Evolutionary conservation across 192 early-diverging fungal species (phyloP).

Genomic region (Nowakowskiella sp.): DNA sequence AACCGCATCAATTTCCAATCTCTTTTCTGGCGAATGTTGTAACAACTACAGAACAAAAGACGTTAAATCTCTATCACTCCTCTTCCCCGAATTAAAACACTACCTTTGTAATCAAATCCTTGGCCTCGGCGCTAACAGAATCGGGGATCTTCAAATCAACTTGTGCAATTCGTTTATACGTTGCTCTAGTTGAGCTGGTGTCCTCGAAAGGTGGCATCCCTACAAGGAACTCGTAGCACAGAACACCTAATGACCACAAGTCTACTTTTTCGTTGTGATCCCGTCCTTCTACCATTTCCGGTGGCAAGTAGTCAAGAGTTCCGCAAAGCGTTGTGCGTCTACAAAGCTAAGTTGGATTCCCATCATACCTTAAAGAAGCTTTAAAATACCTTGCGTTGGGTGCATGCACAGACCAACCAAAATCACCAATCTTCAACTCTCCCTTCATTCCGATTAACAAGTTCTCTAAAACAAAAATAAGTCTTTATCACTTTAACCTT

Average conservation of each 20-base stretch:
- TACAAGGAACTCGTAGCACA: slow-evolving; percentile 89
- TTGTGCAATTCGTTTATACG: slow-evolving; percentile 73
- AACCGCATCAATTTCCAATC: slow-evolving; percentile 68
- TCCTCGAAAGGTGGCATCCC: slow-evolving; percentile 90
- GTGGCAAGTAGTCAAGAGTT: slow-evolving; percentile 91
- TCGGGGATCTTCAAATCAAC: slow-evolving; percentile 79
- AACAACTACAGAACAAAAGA: slow-evolving; percentile 48
- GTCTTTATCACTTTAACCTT: neutral
- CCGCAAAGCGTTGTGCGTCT: slow-evolving; percentile 87
- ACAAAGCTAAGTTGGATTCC: neutral
- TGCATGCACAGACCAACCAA: slow-evolving; percentile 94
- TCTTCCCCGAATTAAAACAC: neutral
- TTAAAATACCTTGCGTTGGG: slow-evolving; percentile 44
- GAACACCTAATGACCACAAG: slow-evolving; percentile 86
- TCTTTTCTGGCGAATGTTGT: slow-evolving; percentile 55
- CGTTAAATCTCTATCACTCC: neutral
- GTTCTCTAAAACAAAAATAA: slow-evolving; percentile 52
- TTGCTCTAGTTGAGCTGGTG: slow-evolving; percentile 49
- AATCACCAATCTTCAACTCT: slow-evolving; percentile 92
- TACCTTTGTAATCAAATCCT: slow-evolving; percentile 77
- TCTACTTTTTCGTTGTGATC: slow-evolving; percentile 76
- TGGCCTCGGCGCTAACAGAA: slow-evolving; percentile 67
- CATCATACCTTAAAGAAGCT: slow-evolving; percentile 3
- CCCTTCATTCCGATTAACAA: slow-evolving; percentile 76
- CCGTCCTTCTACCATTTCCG: slow-evolving; percentile 89